Base-by-base conservation (phyloP, 2,329 filamentous ascomycete species). In the Thermothelomyces thermophilus region DNA sequence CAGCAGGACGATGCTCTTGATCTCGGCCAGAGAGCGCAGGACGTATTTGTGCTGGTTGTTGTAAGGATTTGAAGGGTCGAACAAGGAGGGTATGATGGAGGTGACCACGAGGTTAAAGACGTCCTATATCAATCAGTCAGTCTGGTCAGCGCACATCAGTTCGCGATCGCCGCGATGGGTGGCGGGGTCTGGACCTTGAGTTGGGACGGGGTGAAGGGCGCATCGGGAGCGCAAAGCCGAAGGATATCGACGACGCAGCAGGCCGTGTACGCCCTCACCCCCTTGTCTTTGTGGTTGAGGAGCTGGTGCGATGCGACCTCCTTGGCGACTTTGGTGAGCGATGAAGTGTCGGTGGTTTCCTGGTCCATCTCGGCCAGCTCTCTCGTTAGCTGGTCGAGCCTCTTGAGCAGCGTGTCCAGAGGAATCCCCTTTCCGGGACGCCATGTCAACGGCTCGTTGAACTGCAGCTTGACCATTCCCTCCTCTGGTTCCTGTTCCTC, bases 201-300 rank as follows among this genome's bases (percentile, higher is more conserved):
- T 71, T 97, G 90, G 52, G 86, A 82, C 35, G 81, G 82, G 20
- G 89, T 94, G 69, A 95, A 97, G 16, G 93, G 93, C 65, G 93
- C 93, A 74, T 97, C 85, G 0, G 93, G 93, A 24, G 93, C 93
- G 69, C 89, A 95, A 50, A 98, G 77, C 61, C 87, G 85, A 64
- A 98, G 79, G 59, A 98, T 86, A 66, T 98, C 93, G 48, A 96
- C 90, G 54, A 97, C 75, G 66, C 90, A 97, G 63, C 87, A 87
- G 37, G 90, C 84, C 28, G 87, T 81, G 73, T 86, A 95, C 22
- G 93, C 91, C 67, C 87, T 86, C 57, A 98, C 90, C 49, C 93
- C 93, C 57, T 84, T 86, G 67, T 98, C 93, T 71, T 95, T 95
- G 70, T 98, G 93, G 52, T 81, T 82, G 41, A 98, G 71, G 20